Conservation (phyloP, 306 rosid genomes). For the Boehmeria nivea region DNA sequence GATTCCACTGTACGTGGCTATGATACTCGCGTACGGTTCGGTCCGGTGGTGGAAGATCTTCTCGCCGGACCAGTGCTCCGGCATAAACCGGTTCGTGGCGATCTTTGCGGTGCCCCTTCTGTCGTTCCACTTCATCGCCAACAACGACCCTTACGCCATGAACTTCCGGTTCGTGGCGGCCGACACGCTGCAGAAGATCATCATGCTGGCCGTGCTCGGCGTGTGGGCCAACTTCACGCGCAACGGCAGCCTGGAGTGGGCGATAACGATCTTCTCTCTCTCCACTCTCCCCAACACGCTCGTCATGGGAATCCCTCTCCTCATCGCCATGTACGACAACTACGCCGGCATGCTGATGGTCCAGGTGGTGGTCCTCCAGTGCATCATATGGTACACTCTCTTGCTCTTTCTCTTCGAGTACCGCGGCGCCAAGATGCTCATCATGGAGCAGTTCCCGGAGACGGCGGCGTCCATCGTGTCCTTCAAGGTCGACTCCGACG, state of each 20-base stretch:
- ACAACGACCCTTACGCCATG: constrained; percentile 74
- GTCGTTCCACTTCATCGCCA: constrained; percentile 84
- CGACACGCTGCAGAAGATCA: constrained; percentile 85
- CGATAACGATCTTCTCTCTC: constrained; percentile 92
- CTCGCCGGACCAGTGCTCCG: constrained; percentile 99
- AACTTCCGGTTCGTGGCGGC: constrained; percentile 95
- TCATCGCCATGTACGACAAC: constrained; percentile 77
- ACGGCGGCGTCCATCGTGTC: constrained; percentile 96
- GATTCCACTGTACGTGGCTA: constrained; percentile 86
- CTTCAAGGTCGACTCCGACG: constrained; percentile 92
- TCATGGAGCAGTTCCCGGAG: constrained; percentile 97
- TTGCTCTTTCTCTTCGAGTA: constrained; percentile 85
- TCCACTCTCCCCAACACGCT: constrained; percentile 92
- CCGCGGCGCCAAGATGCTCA: constrained; percentile 83
- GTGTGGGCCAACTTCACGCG: constrained; percentile 75
- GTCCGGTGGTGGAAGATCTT: constrained; percentile 99
- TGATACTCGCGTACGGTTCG: constrained; percentile 92
- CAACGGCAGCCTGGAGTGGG: constrained; percentile 89
- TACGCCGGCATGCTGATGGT: constrained; percentile 77
- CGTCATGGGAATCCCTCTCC: constrained; percentile 85
- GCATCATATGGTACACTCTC: constrained; percentile 93
- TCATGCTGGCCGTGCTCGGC: constrained; percentile 57
- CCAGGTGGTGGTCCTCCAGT: constrained; percentile 89
- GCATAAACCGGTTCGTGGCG: constrained; percentile 94
- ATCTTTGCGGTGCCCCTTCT: constrained; percentile 93